phyloP scores from a whole-genome alignment of 176 grass and related monocot species.

The Saccharum spontaneum region DNA sequence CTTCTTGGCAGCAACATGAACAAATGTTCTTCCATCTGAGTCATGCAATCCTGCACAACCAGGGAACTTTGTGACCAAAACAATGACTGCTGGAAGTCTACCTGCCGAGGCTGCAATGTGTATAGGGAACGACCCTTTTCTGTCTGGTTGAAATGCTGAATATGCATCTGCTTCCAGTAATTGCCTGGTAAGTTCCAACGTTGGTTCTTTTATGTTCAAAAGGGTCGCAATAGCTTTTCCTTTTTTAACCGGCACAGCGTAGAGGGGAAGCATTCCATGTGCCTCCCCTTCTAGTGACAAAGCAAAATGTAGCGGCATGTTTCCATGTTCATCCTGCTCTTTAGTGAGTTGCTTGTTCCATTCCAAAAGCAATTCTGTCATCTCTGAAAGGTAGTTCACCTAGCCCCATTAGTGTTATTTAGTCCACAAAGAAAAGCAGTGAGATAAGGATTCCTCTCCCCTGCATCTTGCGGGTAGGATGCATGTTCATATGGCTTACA shows the following conservation, averaged over 20 bases:
- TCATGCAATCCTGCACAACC: slow-evolving; percentile 34
- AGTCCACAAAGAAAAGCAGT: not conserved
- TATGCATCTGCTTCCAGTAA: slow-evolving; percentile 30
- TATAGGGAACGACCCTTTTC: slow-evolving; percentile 28
- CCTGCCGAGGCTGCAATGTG: slow-evolving; percentile 39
- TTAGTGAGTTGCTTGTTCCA: slow-evolving; percentile 39
- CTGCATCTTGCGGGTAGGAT: not conserved
- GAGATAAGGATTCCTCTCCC: not conserved
- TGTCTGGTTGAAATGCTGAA: slow-evolving; percentile 21
- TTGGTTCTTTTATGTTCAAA: not conserved
- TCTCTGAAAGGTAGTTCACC: slow-evolving; percentile 22
- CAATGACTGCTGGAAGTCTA: not conserved
- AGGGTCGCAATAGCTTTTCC: not conserved
- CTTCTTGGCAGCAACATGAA: slow-evolving; percentile 36
- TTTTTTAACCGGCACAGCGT: slow-evolving; percentile 13
- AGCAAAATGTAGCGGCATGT: slow-evolving; percentile 39
- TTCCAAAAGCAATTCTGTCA: slow-evolving; percentile 27
- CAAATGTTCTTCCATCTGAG: slow-evolving; percentile 27
- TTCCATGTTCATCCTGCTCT: slow-evolving; percentile 33
- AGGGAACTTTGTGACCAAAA: not conserved
- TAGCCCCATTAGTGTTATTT: not conserved
- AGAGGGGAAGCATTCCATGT: slow-evolving; percentile 12
- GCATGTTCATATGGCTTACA: not conserved
- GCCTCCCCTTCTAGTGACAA: not conserved
- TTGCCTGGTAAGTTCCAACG: not conserved